Base-by-base conservation (phyloP, 805 yeast genomes). In the Pichia membranifaciens region DNA sequence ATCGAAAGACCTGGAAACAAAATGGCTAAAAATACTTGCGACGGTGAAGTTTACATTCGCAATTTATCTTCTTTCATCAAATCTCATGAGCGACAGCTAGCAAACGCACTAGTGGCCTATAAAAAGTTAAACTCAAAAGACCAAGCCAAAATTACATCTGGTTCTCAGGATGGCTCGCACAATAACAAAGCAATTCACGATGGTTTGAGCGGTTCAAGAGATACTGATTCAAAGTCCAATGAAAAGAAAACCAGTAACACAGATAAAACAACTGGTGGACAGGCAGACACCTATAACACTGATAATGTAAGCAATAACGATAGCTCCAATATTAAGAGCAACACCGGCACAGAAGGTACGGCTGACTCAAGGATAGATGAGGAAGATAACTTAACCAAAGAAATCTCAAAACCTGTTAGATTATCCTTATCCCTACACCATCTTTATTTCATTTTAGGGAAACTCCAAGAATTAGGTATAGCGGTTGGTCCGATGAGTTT, bases 401-500 rank as follows among this genome's bases (percentile, higher is more conserved):
- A 48, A 16, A 41, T 52, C 20, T 47, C 55, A 2, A 80, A 78
- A 54, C 82, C 84, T 0, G 74, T 77, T 13, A 63, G 85, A 49
- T 65, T 82, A 20, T 73, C 77, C 13, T 66, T 82, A 44, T 79
- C 85, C 16, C 66, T 80, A 23, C 87, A 81, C 59, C 87, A 82
- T 58, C 66, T 81, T 25, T 82, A 78, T 57, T 81, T 75, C 54
- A 68, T 81, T 20, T 61, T 78, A n/a, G 84, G 80, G 37, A 68
- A 75, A 44, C 78, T 82, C 46, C 63, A 80, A 69, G 67, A 70
- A 48, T 47, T 75, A 59, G 64, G 71, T 51, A 52, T 71, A 56
- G 47, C 75, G 28, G 78, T 81, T 9, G 87, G 87, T 0, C 86
- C 87, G 3, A 65, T 81, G 62, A 76, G 77, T 56, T 68, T 81